A percentile compares a stretch with the other conserved stretches of the same genome.
These are phyloP conservation scores for Vitellaria paradoxa DNA, from an alignment of 179 eudicot species.

Conservation along the genomic window DNA sequence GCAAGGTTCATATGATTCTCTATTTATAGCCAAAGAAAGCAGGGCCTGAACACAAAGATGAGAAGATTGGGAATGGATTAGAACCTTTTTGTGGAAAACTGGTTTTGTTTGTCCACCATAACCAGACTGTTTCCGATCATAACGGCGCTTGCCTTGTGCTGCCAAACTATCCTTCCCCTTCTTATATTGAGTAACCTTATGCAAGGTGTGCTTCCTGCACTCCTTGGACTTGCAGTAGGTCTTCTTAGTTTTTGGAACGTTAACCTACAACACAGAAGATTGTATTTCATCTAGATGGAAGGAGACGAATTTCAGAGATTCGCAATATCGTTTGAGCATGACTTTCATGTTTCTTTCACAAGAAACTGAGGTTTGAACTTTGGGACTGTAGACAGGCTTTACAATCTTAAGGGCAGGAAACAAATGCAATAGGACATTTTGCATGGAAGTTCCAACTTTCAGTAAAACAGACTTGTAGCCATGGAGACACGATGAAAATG, in stretches of 20 bases:
- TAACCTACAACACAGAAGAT: conserved; percentile 6
- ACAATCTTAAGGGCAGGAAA: no score
- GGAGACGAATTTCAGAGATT: no score
- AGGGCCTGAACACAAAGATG: background rate
- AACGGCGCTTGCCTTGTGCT: conserved; percentile 13
- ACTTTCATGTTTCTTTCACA: no score
- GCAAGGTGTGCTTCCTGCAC: conserved; percentile 19
- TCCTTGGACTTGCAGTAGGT: conserved; percentile 17
- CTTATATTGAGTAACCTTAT: conserved; percentile 17
- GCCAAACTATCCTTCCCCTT: conserved; percentile 20
- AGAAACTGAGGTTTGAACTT: no score
- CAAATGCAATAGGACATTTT: no score
- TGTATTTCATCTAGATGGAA: background rate
- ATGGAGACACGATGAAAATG: no score
- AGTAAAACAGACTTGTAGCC: no score
- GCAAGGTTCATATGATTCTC: background rate
- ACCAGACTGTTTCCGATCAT: conserved; percentile 16
- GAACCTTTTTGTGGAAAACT: conserved; percentile 20
- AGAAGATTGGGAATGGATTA: background rate
- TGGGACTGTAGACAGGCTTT: no score
- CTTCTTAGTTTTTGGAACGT: conserved; percentile 24
- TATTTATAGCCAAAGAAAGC: background rate
- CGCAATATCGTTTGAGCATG: no score
- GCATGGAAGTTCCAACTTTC: no score
- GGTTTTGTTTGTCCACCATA: conserved; percentile 24